Conservation (phyloP, 2,329 filamentous ascomycete genomes). For the Fusarium luffae region DNA sequence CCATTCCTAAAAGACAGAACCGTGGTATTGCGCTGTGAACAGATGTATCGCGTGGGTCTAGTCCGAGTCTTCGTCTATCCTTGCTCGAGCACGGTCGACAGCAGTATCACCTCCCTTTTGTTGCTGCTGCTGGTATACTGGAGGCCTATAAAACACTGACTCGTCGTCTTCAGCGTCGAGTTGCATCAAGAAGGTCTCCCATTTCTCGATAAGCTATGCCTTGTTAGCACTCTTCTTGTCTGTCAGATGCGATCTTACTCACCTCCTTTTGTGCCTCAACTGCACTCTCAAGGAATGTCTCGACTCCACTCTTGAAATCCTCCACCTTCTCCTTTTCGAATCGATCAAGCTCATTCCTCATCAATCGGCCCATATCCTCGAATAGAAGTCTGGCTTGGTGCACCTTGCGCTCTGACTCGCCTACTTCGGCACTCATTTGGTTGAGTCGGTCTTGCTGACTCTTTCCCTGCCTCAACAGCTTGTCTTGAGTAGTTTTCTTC, state of each 20-base stretch:
- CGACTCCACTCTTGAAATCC: constrained; percentile 97
- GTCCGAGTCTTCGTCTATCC: constrained; percentile 70
- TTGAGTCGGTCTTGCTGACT: constrained; percentile 95
- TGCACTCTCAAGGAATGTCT: constrained; percentile 96
- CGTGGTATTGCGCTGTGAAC: constrained; percentile 24
- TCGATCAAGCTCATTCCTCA: constrained; percentile 89
- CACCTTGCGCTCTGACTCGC: constrained; percentile 92
- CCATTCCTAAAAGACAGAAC: constrained; percentile 25
- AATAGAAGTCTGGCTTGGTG: constrained; percentile 91
- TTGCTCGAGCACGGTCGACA: constrained; percentile 68
- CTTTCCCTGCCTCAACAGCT: constrained; percentile 92
- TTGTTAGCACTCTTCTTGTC: constrained; percentile 38
- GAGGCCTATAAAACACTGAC: constrained; percentile 72
- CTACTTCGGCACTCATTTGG: constrained; percentile 91
- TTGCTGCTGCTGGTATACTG: constrained; percentile 65
- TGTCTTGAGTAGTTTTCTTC: constrained; percentile 89
- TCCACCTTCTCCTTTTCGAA: constrained; percentile 99
- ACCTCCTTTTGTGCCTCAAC: constrained; percentile 99
- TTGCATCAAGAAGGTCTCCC: constrained; percentile 98
- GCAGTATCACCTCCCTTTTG: constrained; percentile 68
- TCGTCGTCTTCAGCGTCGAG: constrained; percentile 93
- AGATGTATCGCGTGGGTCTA: constrained; percentile 48
- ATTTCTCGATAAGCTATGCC: constrained; percentile 78
- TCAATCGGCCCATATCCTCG: constrained; percentile 95
- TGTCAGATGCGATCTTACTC: constrained; percentile 46